These are phyloP conservation scores for Tolypocladium ovalisporum DNA, from an alignment of 2,329 filamentous ascomycete species.

Conservation along the genomic window DNA sequence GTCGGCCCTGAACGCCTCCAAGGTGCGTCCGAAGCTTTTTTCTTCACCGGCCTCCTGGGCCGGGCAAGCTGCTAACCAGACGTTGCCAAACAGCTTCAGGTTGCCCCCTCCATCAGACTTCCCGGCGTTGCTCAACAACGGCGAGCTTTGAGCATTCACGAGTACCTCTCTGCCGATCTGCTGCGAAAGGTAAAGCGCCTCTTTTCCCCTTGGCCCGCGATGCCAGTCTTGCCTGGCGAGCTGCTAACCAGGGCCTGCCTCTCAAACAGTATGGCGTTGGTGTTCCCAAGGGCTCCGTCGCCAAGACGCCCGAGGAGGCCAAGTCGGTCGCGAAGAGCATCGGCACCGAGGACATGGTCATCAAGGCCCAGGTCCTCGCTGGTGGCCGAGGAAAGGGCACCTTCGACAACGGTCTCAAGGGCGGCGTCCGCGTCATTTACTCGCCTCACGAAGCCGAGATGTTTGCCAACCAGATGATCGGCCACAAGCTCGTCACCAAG, in stretches of 20 bases:
- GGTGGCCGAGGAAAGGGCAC: constrained; percentile 95
- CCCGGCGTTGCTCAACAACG: constrained; percentile 66
- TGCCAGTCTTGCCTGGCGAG: neutral
- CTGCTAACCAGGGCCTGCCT: constrained; percentile 6
- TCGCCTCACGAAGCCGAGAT: constrained; percentile 93
- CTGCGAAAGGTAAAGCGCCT: constrained; percentile 53
- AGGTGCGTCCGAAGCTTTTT: constrained; percentile 40
- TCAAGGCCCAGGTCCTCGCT: constrained; percentile 98
- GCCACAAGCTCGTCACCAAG: constrained; percentile 99
- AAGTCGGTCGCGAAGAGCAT: constrained; percentile 86
- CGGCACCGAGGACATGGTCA: constrained; percentile 93
- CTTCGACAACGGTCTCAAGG: constrained; percentile 98
- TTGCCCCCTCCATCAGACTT: constrained; percentile 40
- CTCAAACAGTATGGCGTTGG: constrained; percentile 74
- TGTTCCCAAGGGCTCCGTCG: constrained; percentile 82
- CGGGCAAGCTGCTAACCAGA: constrained; percentile 2
- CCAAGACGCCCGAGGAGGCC: constrained; percentile 73
- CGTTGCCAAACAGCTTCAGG: constrained; percentile 13
- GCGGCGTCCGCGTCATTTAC: constrained; percentile 97
- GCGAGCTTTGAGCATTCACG: constrained; percentile 90
- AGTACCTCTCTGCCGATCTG: constrained; percentile 92
- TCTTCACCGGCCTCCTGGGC: constrained; percentile 4
- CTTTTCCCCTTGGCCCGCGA: constrained; percentile 4
- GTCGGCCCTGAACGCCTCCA: constrained; percentile 67
- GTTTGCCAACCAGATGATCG: constrained; percentile 99